phyloP scores from a whole-genome alignment of 257 asterid genomes.

The Solanum megistacrolobum region DNA sequence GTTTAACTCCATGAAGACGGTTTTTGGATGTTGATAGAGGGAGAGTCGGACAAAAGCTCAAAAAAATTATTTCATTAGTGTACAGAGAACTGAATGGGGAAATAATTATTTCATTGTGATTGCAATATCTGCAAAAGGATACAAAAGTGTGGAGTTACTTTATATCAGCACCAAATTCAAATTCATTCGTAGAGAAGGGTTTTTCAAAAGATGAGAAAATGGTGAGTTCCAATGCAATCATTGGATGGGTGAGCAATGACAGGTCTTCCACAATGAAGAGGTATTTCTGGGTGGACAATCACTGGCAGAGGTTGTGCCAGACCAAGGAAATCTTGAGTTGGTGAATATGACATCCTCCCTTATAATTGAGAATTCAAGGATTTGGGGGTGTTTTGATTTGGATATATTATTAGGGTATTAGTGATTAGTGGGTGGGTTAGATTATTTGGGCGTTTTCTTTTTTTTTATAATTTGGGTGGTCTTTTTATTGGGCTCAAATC shows the following conservation, averaged over 20 bases:
- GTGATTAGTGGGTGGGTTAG: too few relatives aligned
- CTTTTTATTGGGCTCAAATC: too few relatives aligned
- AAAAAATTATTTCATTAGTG: too few relatives aligned
- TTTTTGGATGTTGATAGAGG: too few relatives aligned
- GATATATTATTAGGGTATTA: too few relatives aligned
- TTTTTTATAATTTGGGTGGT: too few relatives aligned
- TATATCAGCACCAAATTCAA: conserved; percentile 49
- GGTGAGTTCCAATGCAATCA: conserved; percentile 64
- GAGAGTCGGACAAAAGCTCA: too few relatives aligned
- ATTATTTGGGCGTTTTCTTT: too few relatives aligned
- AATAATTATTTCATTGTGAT: background rate
- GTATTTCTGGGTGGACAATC: conserved; percentile 50
- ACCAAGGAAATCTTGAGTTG: conserved; percentile 28
- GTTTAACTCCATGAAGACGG: too few relatives aligned
- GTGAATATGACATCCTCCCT: conserved; percentile 37
- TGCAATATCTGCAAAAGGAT: conserved; percentile 41
- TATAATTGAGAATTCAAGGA: conserved; percentile 7
- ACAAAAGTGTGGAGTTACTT: conserved; percentile 49
- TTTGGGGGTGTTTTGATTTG: too few relatives aligned
- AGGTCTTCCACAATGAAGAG: conserved; percentile 6
- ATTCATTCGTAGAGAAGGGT: conserved; percentile 47
- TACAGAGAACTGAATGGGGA: too few relatives aligned
- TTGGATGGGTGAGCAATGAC: conserved; percentile 40
- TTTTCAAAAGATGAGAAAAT: conserved; percentile 56
- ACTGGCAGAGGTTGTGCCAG: conserved; percentile 19